Evolutionary conservation across 2,329 filamentous ascomycete genomes (phyloP).

Genomic region (Pseudogymnoascus sp.): DNA sequence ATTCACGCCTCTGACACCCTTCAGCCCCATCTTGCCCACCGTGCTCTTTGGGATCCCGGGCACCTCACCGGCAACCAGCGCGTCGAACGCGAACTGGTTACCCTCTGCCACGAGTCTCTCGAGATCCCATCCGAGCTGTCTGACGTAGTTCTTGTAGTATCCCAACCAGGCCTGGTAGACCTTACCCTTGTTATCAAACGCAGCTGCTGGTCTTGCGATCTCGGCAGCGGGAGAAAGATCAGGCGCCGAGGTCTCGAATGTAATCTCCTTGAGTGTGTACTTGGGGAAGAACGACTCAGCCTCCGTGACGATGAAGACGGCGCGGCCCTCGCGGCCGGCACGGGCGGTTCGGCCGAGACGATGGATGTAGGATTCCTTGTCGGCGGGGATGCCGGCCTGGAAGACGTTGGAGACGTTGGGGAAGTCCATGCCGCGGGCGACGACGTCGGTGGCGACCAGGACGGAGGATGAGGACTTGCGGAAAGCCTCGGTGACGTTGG

Average conservation of each 20-base stretch:
- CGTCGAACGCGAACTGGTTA: conserved; percentile 41
- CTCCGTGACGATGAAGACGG: conserved; percentile 55
- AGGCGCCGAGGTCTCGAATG: conserved; percentile 38
- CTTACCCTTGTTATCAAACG: conserved; percentile 39
- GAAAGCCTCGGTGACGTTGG: conserved; percentile 63
- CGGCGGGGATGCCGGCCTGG: conserved; percentile 56
- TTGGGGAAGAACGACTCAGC: conserved; percentile 45
- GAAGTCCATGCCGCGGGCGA: conserved; percentile 76
- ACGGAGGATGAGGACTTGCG: conserved; percentile 52
- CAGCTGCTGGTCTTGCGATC: conserved; percentile 32
- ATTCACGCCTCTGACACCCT: conserved; percentile 40
- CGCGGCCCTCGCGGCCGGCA: conserved; percentile 63
- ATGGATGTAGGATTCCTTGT: conserved; percentile 67
- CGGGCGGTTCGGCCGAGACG: conserved; percentile 69
- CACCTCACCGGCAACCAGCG: conserved; percentile 38
- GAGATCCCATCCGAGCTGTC: conserved; percentile 30
- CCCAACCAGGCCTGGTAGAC: conserved; percentile 51
- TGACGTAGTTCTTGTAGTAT: conserved; percentile 42
- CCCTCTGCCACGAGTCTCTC: conserved; percentile 38
- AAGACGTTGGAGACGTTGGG: conserved; percentile 73
- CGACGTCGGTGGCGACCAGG: conserved; percentile 71
- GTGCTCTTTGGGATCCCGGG: conserved; percentile 39
- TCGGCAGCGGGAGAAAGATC: conserved; percentile 36
- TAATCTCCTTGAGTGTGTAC: conserved; percentile 44
- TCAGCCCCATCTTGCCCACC: conserved; percentile 49